Conservation (phyloP, 192 early-diverging fungal genomes). For the Gigaspora rosea region DNA sequence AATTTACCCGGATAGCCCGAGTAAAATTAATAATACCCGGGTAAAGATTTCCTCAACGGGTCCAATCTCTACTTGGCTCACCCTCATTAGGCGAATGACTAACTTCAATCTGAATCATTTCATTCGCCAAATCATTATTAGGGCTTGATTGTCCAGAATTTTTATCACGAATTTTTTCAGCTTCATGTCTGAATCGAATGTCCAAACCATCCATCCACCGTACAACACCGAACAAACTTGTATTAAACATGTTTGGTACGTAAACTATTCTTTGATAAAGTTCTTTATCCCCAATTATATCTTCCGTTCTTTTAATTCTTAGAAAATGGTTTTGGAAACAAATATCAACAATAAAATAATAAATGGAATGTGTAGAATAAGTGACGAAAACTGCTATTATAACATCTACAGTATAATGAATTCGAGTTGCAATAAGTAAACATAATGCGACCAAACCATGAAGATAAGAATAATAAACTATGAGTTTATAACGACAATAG, state of each 20-base stretch:
- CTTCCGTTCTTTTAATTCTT: slow-evolving; percentile 16
- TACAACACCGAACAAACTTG: slow-evolving; percentile 38
- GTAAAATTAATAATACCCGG: too few species aligned
- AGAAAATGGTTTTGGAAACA: slow-evolving; percentile 48
- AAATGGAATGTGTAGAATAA: slow-evolving; percentile 54
- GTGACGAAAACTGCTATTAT: slow-evolving; percentile 54
- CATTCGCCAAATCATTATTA: too few species aligned
- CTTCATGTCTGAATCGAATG: slow-evolving; percentile 31
- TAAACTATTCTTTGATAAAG: slow-evolving; percentile 42
- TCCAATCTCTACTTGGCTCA: too few species aligned
- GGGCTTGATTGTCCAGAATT: background rate
- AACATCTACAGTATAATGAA: slow-evolving; percentile 48
- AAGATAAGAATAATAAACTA: slow-evolving; percentile 40
- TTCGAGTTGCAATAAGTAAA: slow-evolving; percentile 42
- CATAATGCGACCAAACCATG: slow-evolving; percentile 40
- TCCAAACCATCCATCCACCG: slow-evolving; percentile 49
- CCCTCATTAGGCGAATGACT: too few species aligned
- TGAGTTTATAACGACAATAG: slow-evolving; percentile 38
- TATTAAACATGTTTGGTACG: slow-evolving; percentile 47
- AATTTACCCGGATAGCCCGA: too few species aligned
- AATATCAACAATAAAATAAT: slow-evolving; percentile 51
- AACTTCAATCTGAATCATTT: too few species aligned
- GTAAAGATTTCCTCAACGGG: too few species aligned
- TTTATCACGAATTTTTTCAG: background rate
- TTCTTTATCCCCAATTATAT: slow-evolving; percentile 39